Percentiles rank a stretch among this genome's conserved stretches.
These are phyloP conservation scores for Beauveria sp. DNA, from an alignment of 2,329 filamentous ascomycete genomes.

Conservation along the genomic window DNA sequence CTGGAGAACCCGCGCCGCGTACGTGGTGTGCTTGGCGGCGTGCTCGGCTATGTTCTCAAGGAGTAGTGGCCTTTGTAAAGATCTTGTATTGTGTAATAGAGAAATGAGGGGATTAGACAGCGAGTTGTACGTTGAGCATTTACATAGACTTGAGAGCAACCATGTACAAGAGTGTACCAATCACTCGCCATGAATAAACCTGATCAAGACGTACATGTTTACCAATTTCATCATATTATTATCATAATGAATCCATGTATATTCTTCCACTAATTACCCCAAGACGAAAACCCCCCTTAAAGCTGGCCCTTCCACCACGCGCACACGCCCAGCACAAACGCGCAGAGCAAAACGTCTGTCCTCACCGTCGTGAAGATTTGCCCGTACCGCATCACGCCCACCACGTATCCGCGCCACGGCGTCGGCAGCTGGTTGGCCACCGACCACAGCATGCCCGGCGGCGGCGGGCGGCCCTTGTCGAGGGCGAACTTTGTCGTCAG, in stretches of 20 bases:
- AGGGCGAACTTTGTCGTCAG: conserved; percentile 65
- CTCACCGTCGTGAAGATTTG: conserved; percentile 66
- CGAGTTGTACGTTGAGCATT: background rate
- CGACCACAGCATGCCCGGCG: conserved; percentile 55
- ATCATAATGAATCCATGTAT: background rate
- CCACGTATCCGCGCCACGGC: conserved; percentile 53
- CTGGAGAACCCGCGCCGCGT: conserved; percentile 56
- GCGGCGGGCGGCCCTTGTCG: conserved; percentile 51
- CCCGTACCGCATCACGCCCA: conserved; percentile 55
- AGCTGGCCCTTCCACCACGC: conserved; percentile 32
- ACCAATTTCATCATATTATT: background rate
- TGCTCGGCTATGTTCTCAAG: conserved; percentile 45
- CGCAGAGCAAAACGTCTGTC: conserved; percentile 64
- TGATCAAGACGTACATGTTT: background rate
- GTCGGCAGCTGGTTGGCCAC: conserved; percentile 58
- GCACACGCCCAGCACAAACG: conserved; percentile 64
- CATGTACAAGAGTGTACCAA: background rate
- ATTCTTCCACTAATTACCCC: background rate
- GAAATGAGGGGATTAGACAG: background rate
- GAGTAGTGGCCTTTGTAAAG: background rate
- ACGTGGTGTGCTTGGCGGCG: conserved; percentile 58
- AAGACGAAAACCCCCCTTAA: conserved; percentile 3
- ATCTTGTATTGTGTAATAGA: background rate
- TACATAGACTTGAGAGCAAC: background rate
- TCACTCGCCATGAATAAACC: background rate